Base-by-base conservation (phyloP, 805 yeast genomes). In the Ogataea allantospora region DNA sequence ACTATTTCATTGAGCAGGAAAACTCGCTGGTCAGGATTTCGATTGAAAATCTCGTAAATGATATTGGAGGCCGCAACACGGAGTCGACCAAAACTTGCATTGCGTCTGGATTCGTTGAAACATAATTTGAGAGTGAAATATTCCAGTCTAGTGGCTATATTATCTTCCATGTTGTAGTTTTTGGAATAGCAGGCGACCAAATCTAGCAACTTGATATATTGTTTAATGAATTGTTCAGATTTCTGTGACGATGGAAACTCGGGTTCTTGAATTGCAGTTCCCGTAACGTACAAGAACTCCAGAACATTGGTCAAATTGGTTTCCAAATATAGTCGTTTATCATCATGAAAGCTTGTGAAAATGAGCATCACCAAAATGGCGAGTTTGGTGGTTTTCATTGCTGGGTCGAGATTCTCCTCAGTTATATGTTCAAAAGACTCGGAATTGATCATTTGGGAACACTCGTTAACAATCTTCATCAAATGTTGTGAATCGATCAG, bases 1-100 rank as follows among this genome's bases (percentile, higher is more conserved):
- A 82, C 49, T 2, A 83, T 49, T 53, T 87, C 93, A 36, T 73
- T 73, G 6, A 85, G 49, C 5, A 87, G 68, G 51, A 80, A 82
- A 1, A 60, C 58, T 38, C 84, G 62, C 50, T 87, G 95, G 27
- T 69, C 72, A 1, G 64, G 58, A 33, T 67, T 54, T 13, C 51
- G 55, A 23, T 53, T 50, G 51, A 75, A 78, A 8, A 78, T 61
- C 6, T 63, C 37, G 11, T 55, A 51, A 12, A 64, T 29, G 24
- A 71, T 44, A 8, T 59, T 51, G 21, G 68, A 51, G 25, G 62
- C 48, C 9, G 53, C 47, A 11, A 63, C 65, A 4, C 60, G 44
- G 2, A 55, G 27, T 10, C 43, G 41, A 12, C 58, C 60, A 9
- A 21, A 50, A 41, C 5, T 53, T 23, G 0, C 34, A 24, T 2